These are phyloP conservation scores for Pythium graminicola DNA, from an alignment of 352 stramenopile species.

Conservation along the genomic window DNA sequence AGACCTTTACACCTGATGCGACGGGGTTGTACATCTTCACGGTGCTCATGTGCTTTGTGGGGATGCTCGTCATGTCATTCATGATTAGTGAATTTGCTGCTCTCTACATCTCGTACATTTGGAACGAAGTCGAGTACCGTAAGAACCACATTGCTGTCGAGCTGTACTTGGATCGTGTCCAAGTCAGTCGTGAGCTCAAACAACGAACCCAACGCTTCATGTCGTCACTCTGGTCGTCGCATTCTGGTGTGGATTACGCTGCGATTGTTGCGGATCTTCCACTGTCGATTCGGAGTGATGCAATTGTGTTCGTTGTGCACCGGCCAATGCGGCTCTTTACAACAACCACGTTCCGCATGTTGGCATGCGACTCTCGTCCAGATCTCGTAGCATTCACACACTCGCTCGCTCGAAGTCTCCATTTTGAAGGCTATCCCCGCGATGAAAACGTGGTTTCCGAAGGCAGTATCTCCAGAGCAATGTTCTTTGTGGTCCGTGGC, in stretches of 20 bases:
- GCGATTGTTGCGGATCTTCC: slow-evolving; percentile 47
- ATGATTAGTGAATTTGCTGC: slow-evolving; percentile 71
- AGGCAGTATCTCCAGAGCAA: slow-evolving; percentile 52
- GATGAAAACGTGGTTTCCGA: slow-evolving; percentile 55
- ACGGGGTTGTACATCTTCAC: slow-evolving; percentile 41
- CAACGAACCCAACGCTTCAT: slow-evolving; percentile 42
- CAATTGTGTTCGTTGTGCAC: slow-evolving; percentile 41
- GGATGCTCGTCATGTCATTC: slow-evolving; percentile 52
- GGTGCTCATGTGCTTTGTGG: slow-evolving; percentile 47
- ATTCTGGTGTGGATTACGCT: slow-evolving; percentile 57
- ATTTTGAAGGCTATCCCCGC: slow-evolving; percentile 56
- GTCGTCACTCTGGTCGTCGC: slow-evolving; percentile 55
- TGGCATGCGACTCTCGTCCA: no score
- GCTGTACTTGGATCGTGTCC: slow-evolving; percentile 45
- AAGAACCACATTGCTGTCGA: slow-evolving; percentile 69
- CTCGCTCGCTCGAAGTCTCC: slow-evolving; percentile 36
- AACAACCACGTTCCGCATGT: slow-evolving; percentile 31
- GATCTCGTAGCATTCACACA: no score
- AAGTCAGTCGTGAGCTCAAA: slow-evolving; percentile 39
- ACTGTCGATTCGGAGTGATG: slow-evolving; percentile 38
- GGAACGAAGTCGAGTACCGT: slow-evolving; percentile 59
- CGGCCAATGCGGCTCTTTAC: slow-evolving; percentile 33
- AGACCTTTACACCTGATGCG: slow-evolving; percentile 41
- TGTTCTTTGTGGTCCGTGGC: slow-evolving; percentile 66
- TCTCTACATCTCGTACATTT: slow-evolving; percentile 66